Evolutionary conservation across 352 stramenopile species (phyloP).

Genomic region (Phytophthora podocarpi): DNA sequence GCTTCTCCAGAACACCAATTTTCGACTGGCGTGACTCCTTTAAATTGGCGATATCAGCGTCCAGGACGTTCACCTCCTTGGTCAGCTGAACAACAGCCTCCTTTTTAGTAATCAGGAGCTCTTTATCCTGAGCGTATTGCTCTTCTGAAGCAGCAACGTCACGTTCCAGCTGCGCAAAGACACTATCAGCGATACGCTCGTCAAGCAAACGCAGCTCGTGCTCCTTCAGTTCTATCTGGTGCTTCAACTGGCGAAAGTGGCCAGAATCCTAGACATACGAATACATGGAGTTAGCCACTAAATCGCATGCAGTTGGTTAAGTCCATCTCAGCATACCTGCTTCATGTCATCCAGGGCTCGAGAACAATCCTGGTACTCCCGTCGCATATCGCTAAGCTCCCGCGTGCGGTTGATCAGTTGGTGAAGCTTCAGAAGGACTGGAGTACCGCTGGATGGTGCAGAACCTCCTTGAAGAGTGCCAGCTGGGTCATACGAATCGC

Average conservation of each 20-base stretch:
- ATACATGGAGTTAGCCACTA: conserved; percentile 9
- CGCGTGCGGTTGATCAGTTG: conserved; percentile 76
- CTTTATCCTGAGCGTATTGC: conserved; percentile 74
- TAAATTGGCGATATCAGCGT: conserved; percentile 82
- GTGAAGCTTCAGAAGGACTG: conserved; percentile 85
- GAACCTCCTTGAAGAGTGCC: conserved; percentile 96
- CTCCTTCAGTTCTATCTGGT: conserved; percentile 86
- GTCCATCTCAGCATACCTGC: conserved; percentile 41
- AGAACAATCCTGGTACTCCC: conserved; percentile 68
- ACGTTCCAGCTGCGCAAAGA: conserved; percentile 78
- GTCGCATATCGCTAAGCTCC: conserved; percentile 67
- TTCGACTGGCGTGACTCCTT: conserved; percentile 83
- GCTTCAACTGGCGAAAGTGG: conserved; percentile 71
- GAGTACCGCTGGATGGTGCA: conserved; percentile 71
- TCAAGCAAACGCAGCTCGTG: conserved; percentile 81
- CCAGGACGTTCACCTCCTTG: conserved; percentile 70
- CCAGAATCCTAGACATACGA: conserved; percentile 55
- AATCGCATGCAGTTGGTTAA: not conserved
- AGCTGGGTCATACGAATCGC: conserved; percentile 98
- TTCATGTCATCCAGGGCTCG: conserved; percentile 70
- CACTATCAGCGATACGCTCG: conserved; percentile 80
- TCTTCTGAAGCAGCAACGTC: conserved; percentile 71
- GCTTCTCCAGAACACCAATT: conserved; percentile 80
- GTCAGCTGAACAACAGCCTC: conserved; percentile 79
- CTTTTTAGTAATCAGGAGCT: conserved; percentile 63